phyloP scores from a whole-genome alignment of 2,329 filamentous ascomycete species.

The Ophiobolus disseminans region DNA sequence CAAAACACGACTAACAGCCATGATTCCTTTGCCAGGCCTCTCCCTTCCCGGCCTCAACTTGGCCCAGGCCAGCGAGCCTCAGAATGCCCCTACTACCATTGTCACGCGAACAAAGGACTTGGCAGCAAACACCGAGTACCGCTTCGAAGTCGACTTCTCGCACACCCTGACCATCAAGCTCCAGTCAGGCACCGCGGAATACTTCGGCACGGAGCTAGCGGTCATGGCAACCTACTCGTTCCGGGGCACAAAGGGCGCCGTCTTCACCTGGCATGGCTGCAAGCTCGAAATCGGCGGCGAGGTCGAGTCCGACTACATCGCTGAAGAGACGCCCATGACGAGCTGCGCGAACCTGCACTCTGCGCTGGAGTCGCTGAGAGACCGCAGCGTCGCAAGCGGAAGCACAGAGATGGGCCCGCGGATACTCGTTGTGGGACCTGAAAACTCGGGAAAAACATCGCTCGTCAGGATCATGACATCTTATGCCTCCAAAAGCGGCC shows the following conservation, averaged over 20 bases:
- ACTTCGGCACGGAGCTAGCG: slow-evolving; percentile 94
- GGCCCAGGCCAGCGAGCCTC: slow-evolving; percentile 34
- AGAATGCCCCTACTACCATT: slow-evolving; percentile 28
- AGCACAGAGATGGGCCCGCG: slow-evolving; percentile 68
- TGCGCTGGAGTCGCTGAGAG: slow-evolving; percentile 76
- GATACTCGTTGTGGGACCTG: slow-evolving; percentile 82
- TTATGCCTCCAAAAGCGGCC: slow-evolving; percentile 76
- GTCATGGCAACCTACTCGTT: slow-evolving; percentile 81
- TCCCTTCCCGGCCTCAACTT: slow-evolving; percentile 57
- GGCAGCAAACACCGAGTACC: slow-evolving; percentile 55
- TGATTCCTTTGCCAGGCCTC: slow-evolving; percentile 55
- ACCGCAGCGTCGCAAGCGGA: slow-evolving; percentile 58
- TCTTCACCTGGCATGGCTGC: slow-evolving; percentile 93
- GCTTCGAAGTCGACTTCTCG: slow-evolving; percentile 50
- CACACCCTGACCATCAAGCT: slow-evolving; percentile 61
- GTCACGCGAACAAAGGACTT: slow-evolving; percentile 51
- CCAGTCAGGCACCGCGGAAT: slow-evolving; percentile 82
- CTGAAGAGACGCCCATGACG: slow-evolving; percentile 82
- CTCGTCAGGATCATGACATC: slow-evolving; percentile 77
- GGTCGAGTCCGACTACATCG: slow-evolving; percentile 70
- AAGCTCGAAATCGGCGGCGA: slow-evolving; percentile 79
- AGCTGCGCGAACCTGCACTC: slow-evolving; percentile 87
- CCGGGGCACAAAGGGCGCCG: slow-evolving; percentile 80
- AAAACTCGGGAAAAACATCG: slow-evolving; percentile 82
- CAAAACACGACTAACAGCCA: too few species aligned